phyloP scores from a whole-genome alignment of 2,329 filamentous ascomycete species.

The Dactylellina cionopaga region DNA sequence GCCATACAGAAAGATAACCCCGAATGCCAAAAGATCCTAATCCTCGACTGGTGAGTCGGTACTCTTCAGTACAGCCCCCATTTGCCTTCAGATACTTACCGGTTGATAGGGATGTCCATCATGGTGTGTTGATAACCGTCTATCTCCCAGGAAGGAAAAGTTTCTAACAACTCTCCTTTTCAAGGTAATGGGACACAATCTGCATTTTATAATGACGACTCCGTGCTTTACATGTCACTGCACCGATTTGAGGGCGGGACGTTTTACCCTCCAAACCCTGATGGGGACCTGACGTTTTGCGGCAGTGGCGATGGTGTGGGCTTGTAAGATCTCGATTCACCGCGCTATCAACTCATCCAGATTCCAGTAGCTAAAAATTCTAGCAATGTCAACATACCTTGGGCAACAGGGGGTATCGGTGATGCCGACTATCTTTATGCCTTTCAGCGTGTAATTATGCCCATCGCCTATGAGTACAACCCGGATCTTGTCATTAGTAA shows the following conservation, averaged over 20 bases:
- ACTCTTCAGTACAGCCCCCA: constrained; percentile 15
- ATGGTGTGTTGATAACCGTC: constrained; percentile 64
- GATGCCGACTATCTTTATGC: constrained; percentile 97
- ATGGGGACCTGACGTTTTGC: constrained; percentile 70
- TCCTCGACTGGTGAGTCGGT: constrained; percentile 87
- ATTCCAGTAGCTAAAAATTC: constrained; percentile 45
- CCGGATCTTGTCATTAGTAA: constrained; percentile 85
- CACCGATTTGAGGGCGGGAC: constrained; percentile 85
- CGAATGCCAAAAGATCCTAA: constrained; percentile 87
- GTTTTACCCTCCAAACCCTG: constrained; percentile 79
- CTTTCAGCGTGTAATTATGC: constrained; percentile 96
- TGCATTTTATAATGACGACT: constrained; percentile 93
- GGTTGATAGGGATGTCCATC: constrained; percentile 70
- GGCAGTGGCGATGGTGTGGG: constrained; percentile 69
- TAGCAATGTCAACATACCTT: constrained; percentile 75
- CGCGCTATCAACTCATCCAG: not conserved
- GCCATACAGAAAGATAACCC: constrained; percentile 86
- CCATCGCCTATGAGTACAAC: constrained; percentile 90
- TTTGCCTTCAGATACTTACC: constrained; percentile 52
- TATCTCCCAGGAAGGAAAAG: not conserved
- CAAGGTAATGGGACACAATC: constrained; percentile 91
- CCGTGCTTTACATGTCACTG: constrained; percentile 92
- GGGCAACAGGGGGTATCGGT: constrained; percentile 79
- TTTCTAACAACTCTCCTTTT: not conserved
- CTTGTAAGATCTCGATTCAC: constrained; percentile 61